These are phyloP conservation scores for Ocimum tenuiflorum DNA, from an alignment of 257 asterid species.

Conservation along the genomic window DNA sequence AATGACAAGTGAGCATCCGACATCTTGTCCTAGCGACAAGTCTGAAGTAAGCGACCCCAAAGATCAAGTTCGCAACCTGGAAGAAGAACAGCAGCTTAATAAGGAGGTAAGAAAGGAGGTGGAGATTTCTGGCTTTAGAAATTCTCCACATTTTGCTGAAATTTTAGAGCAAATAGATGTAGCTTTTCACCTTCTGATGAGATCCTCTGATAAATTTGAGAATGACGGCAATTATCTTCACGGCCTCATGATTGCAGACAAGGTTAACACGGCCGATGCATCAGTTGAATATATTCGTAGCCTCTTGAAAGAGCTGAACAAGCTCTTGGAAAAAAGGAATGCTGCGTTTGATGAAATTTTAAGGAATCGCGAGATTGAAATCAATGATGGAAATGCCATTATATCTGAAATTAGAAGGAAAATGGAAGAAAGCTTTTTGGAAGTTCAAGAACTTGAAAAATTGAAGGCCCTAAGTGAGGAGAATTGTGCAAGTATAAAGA, in stretches of 20 bases:
- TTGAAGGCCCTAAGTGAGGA: conserved; percentile 37
- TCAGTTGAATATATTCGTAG: conserved; percentile 23
- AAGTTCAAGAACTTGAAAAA: conserved; percentile 38
- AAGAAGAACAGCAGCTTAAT: conserved; percentile 20
- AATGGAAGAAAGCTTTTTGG: conserved; percentile 29
- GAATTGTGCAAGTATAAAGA: conserved; percentile 25
- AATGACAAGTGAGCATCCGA: conserved; percentile 34
- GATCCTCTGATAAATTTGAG: conserved; percentile 34
- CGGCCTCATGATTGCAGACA: conserved; percentile 20
- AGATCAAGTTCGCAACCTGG: conserved; percentile 25
- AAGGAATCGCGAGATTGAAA: conserved; percentile 33
- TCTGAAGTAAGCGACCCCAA: conserved; percentile 55
- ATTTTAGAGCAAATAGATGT: conserved; percentile 36
- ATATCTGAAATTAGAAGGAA: conserved; percentile 32
- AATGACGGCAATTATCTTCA: conserved; percentile 19
- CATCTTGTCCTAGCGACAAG: conserved; percentile 33
- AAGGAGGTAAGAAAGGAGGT: conserved; percentile 19
- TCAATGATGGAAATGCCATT: conserved; percentile 25
- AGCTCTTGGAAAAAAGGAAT: conserved; percentile 48
- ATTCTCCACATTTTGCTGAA: conserved; percentile 24
- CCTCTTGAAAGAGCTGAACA: conserved; percentile 50
- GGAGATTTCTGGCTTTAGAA: conserved; percentile 19
- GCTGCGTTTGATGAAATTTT: conserved; percentile 29
- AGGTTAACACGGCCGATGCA: conserved; percentile 14
- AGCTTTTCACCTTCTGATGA: conserved; percentile 40